Percentiles rank a stretch among this genome's conserved stretches.
Conservation (phyloP, 202 grass and related monocot genomes). For the Brachypodium distachyon region DNA sequence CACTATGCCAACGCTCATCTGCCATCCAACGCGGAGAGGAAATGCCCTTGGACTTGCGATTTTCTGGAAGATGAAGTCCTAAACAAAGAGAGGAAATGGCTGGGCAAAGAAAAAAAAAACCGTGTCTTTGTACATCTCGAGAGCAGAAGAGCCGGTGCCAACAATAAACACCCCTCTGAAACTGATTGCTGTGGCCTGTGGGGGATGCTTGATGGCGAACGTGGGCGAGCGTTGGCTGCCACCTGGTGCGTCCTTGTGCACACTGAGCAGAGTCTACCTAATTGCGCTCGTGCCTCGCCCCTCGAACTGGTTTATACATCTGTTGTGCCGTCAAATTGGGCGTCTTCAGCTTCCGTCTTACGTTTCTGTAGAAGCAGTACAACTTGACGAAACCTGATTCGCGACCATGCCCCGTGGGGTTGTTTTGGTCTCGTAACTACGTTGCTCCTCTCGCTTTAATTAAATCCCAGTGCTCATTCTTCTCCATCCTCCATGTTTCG, state of each 20-base stretch:
- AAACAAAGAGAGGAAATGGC: no score
- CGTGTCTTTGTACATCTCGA: neutral
- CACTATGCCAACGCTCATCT: neutral
- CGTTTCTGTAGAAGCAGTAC: neutral
- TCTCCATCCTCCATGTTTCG: no score
- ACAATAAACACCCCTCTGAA: neutral
- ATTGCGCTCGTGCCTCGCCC: neutral
- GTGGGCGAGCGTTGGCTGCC: neutral
- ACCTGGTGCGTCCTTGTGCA: neutral
- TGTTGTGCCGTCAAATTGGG: neutral
- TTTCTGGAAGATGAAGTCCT: no score
- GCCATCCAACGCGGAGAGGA: neutral
- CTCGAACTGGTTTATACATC: neutral
- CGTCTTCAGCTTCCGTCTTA: neutral
- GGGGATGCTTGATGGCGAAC: neutral
- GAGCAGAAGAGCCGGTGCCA: neutral
- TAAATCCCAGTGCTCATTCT: neutral
- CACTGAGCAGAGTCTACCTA: neutral
- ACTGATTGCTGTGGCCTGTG: no score
- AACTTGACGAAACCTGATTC: no score
- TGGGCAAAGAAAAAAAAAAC: no score
- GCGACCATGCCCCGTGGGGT: no score
- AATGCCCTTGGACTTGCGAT: no score
- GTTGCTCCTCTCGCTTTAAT: no score
- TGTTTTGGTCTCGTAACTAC: no score